Percentiles rank a stretch among this genome's conserved stretches.
These are phyloP conservation scores for Spatholobus suberectus DNA, from an alignment of 306 rosid genomes.

Conservation along the genomic window DNA sequence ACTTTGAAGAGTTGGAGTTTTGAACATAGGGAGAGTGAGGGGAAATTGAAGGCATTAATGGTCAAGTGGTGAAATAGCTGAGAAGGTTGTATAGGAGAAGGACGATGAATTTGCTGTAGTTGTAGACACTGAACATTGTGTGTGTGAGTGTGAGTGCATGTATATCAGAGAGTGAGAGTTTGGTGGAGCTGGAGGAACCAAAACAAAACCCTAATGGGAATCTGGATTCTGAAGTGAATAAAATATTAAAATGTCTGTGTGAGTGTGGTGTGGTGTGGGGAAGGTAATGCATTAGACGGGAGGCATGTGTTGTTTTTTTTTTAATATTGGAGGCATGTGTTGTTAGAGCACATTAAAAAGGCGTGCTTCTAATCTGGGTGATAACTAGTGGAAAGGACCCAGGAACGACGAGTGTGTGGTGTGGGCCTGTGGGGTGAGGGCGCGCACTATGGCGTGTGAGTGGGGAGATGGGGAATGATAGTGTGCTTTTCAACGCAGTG, in stretches of 20 bases:
- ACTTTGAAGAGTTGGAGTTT: too few relatives aligned
- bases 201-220: not conserved
- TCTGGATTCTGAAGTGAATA: not conserved
- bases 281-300: not conserved
- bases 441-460: constrained; percentile 22
- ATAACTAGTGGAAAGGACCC: not conserved
- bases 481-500: constrained; percentile 36
- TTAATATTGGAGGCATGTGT: not conserved
- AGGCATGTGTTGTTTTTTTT: not conserved
- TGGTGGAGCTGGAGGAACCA: not conserved
- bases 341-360: constrained; percentile 34
- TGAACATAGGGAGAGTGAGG: too few relatives aligned
- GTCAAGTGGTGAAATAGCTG: constrained; percentile 33
- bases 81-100: constrained; percentile 29
- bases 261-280: not conserved
- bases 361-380: not conserved
- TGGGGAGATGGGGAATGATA: not conserved
- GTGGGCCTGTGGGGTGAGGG: constrained; percentile 2
- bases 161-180: not conserved
- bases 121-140: constrained; percentile 31
- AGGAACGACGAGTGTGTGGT: too few relatives aligned
- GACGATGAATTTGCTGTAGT: constrained; percentile 32
- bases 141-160: not conserved
- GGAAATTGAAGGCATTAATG: not conserved
- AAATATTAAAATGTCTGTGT: not conserved